Conservation (phyloP, 805 yeast species). For the Suhomyces prunicola region DNA sequence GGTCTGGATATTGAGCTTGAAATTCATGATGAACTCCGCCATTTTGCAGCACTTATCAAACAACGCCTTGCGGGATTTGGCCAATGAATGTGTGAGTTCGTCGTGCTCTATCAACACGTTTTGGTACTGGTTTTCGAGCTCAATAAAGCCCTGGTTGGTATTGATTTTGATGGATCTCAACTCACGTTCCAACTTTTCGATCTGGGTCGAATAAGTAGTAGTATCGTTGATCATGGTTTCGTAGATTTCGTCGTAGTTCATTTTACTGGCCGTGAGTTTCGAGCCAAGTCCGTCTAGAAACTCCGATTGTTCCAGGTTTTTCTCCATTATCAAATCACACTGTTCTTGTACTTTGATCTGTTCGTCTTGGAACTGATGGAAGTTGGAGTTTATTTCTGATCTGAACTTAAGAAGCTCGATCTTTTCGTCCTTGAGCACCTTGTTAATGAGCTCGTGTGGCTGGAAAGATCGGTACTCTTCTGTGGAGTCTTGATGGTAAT, state of each 20-base stretch:
- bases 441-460: slow-evolving; percentile 39
- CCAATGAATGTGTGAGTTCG: slow-evolving; percentile 45
- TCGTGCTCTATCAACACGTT: slow-evolving; percentile 52
- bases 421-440: slow-evolving; percentile 46
- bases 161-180: slow-evolving; percentile 46
- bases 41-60: slow-evolving; percentile 54
- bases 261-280: slow-evolving; percentile 48
- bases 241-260: slow-evolving; percentile 53
- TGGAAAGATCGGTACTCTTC: slow-evolving; percentile 11
- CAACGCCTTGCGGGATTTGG: slow-evolving; percentile 45
- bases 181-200: slow-evolving; percentile 61
- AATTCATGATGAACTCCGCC: slow-evolving; percentile 57
- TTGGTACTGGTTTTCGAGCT: slow-evolving; percentile 45
- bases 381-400: slow-evolving; percentile 37
- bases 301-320: slow-evolving; percentile 55
- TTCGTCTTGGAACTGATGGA: slow-evolving; percentile 55
- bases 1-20: slow-evolving; percentile 66
- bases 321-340: slow-evolving; percentile 54
- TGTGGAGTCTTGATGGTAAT: not conserved
- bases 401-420: slow-evolving; percentile 30
- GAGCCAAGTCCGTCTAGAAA: slow-evolving; percentile 56
- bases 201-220: slow-evolving; percentile 55
- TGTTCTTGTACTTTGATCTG: slow-evolving; percentile 55
- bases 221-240: slow-evolving; percentile 53
- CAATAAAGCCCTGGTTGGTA: slow-evolving; percentile 48